Base-by-base conservation (phyloP, 345 rosid species). In the Theobroma cacao region DNA sequence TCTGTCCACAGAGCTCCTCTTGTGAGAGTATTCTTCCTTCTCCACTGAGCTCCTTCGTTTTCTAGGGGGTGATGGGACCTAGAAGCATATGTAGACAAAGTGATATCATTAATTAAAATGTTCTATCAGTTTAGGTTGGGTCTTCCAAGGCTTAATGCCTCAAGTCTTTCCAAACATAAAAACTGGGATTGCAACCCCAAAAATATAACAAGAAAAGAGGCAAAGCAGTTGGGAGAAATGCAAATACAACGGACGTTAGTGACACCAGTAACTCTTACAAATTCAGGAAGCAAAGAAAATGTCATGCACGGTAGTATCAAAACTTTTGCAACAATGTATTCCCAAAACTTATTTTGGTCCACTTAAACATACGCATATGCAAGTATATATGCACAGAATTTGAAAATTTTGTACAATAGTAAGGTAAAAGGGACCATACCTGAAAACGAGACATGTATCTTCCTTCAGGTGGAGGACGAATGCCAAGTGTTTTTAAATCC, bases 381-480 rank as follows among this genome's bases (percentile, higher is more conserved):
- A 20, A n/a, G 34, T 9, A 14, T 28, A 26, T 24, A 41, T 14
- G 15, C 30, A 24, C 15, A 61, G 40, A 22, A 38, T 62, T 59
- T 45, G 20, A 75, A 30, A 40, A 9, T 24, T 31, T 22, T 62
- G 18, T 20, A 75, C 12, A n/a, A 13, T 45, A 47, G 60, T 17
- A 28, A 28, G 60, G 22, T 41, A 55, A 73, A 77, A 48, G n/a
- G 63, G 77, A 61, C 4, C 31, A 64, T 79, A 93, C 98, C 97
- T 93, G 84, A 78, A 81, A 91, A 28, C 92, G 93, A 15, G 93
- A 88, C 97, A 87, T 87, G 81, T 91, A 93, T 75, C 88, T 89
- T 84, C 98, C 97, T 80, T 90, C 98, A n/a, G 97, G 97, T 11
- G 97, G 99, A 68, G 93, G 94, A 65, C 92, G 89, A 82, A 95